phyloP scores from a whole-genome alignment of 176 grass and related monocot genomes.

The Luzula sylvatica region DNA sequence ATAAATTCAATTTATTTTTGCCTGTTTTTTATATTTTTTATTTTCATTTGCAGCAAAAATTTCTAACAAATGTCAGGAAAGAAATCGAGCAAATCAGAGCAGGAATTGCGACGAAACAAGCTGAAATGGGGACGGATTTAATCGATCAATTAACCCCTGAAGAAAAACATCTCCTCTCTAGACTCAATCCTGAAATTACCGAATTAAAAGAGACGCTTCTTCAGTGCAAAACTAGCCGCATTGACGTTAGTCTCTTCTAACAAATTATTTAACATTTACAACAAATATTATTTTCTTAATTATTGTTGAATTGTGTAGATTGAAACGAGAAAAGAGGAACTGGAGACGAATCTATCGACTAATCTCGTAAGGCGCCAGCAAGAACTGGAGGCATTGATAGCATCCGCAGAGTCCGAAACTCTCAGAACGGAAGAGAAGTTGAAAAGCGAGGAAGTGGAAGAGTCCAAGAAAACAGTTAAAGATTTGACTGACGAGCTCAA shows the following conservation, averaged over 20 bases:
- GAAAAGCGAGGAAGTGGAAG: slow-evolving; percentile 67
- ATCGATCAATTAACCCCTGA: slow-evolving; percentile 91
- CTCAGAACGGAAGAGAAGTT: slow-evolving; percentile 50
- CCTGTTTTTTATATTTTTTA: slow-evolving; percentile 3
- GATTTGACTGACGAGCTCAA: slow-evolving; percentile 66
- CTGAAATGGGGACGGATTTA: slow-evolving; percentile 97
- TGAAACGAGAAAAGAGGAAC: slow-evolving; percentile 91
- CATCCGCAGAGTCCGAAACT: slow-evolving; percentile 69
- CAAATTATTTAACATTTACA: background rate
- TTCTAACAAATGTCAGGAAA: slow-evolving; percentile 68
- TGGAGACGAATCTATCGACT: slow-evolving; percentile 91
- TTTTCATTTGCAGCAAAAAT: slow-evolving; percentile 66
- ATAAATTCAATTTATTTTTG: too few species aligned
- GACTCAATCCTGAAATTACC: slow-evolving; percentile 96
- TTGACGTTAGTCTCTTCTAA: slow-evolving; percentile 43
- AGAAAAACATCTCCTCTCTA: slow-evolving; percentile 78
- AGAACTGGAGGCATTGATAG: slow-evolving; percentile 88
- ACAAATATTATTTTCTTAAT: slow-evolving; percentile 13
- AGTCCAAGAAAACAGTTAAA: slow-evolving; percentile 61
- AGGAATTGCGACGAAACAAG: slow-evolving; percentile 89
- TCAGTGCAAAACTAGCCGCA: slow-evolving; percentile 74
- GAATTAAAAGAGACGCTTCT: slow-evolving; percentile 74
- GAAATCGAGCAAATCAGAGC: slow-evolving; percentile 94
- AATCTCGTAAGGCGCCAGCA: slow-evolving; percentile 91
- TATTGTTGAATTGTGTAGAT: slow-evolving; percentile 32